A percentile compares a stretch with the other conserved stretches of the same genome.
phyloP scores from a whole-genome alignment of 1,139 yeast genomes.

The Kodamaea sp. region DNA sequence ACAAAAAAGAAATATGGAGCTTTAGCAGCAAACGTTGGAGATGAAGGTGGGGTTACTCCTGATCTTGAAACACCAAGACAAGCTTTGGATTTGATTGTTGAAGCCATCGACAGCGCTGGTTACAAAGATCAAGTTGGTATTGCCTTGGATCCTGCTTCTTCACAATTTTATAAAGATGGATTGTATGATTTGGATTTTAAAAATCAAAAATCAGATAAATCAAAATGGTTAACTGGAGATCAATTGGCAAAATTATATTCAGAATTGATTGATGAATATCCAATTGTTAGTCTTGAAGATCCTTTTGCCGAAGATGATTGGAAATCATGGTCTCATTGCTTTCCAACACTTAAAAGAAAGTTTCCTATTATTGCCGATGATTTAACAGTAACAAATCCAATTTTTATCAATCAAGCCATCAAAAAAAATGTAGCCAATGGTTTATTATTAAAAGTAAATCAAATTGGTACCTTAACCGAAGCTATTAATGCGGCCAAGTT shows the following conservation, averaged over 20 bases:
- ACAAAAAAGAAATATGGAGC: slow-evolving; percentile 7
- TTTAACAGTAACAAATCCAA: slow-evolving; percentile 6
- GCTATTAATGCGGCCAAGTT: slow-evolving; percentile 4
- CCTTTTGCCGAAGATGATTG: slow-evolving; percentile 20
- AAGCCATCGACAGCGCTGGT: slow-evolving; percentile 5
- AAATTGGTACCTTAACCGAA: slow-evolving; percentile 6
- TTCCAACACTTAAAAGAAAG: slow-evolving; percentile 1
- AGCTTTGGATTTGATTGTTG: slow-evolving; percentile 6
- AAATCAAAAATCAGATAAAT: slow-evolving; percentile 6
- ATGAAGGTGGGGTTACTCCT: slow-evolving; percentile 9
- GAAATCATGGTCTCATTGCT: slow-evolving; percentile 5
- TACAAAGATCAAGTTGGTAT: slow-evolving; percentile 4
- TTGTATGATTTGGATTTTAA: slow-evolving; percentile 8
- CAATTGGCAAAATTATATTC: slow-evolving; percentile 5
- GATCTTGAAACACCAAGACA: slow-evolving; percentile 4
- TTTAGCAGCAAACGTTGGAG: slow-evolving; percentile 7
- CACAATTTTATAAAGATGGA: slow-evolving; percentile 6
- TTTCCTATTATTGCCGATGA: slow-evolving; percentile 5
- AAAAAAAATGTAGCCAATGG: slow-evolving; percentile 5
- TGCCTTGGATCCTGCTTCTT: slow-evolving; percentile 7
- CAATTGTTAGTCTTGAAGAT: slow-evolving; percentile 10
- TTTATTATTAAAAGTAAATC: slow-evolving; percentile 3
- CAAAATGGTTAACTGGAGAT: slow-evolving; percentile 6
- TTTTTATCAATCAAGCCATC: slow-evolving; percentile 3
- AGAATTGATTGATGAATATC: slow-evolving; percentile 4